Percentiles rank a stretch among this genome's conserved stretches.
Conservation (phyloP, 176 grass and related monocot species). For the Ensete ventricosum region DNA sequence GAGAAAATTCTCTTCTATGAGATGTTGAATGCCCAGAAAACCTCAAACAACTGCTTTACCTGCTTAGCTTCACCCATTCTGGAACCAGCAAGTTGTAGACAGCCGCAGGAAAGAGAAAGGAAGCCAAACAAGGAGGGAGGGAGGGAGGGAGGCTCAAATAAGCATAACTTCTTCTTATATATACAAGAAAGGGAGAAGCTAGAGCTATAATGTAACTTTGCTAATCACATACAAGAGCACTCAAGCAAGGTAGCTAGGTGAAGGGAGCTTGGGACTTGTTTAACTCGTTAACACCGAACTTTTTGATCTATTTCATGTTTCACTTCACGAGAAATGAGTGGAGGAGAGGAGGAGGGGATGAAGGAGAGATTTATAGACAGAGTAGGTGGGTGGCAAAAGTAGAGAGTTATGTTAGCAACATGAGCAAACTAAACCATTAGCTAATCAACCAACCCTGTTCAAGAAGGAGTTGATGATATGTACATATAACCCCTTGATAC, state of each 20-base stretch:
- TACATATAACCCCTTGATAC: neutral
- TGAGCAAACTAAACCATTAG: slow-evolving; percentile 5
- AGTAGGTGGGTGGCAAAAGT: slow-evolving; percentile 12
- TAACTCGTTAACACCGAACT: neutral
- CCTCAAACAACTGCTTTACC: neutral
- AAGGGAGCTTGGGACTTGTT: slow-evolving; percentile 6
- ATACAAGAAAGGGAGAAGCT: neutral
- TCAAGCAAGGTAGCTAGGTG: slow-evolving; percentile 6
- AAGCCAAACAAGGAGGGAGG: neutral
- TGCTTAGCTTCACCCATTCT: slow-evolving; percentile 16
- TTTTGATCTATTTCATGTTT: slow-evolving; percentile 12
- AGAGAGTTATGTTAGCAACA: slow-evolving; percentile 10
- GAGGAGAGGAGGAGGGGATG: slow-evolving; percentile 10
- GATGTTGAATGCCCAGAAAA: neutral
- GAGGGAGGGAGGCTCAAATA: slow-evolving; percentile 5
- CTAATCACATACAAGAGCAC: slow-evolving; percentile 30
- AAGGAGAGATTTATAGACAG: slow-evolving; percentile 37
- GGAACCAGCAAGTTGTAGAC: neutral
- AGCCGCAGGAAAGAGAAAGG: neutral
- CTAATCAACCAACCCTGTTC: neutral
- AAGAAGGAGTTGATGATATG: too few species aligned
- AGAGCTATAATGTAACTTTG: slow-evolving; percentile 13
- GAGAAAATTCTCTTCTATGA: too few species aligned
- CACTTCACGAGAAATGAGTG: slow-evolving; percentile 7
- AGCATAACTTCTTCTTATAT: slow-evolving; percentile 1